Percentiles rank a stretch among this genome's conserved stretches.
These are phyloP conservation scores for Colletotrichum zoysiae DNA, from an alignment of 2,329 filamentous ascomycete genomes.

Conservation along the genomic window DNA sequence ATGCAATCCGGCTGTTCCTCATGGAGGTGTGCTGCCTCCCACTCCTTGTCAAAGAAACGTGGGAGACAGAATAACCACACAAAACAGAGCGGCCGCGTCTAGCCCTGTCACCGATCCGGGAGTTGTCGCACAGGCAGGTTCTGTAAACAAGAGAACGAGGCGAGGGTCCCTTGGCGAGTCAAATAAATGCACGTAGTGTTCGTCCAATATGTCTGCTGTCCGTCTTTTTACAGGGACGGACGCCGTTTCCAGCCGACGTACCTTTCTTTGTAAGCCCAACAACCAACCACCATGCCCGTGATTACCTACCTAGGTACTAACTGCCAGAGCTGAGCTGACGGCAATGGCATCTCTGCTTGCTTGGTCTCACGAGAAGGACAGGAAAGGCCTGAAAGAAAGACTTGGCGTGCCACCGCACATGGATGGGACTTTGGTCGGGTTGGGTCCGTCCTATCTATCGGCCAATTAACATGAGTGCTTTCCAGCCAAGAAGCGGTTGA, in stretches of 20 bases:
- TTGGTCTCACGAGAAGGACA: slow-evolving; percentile 1
- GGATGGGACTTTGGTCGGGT: slow-evolving; percentile 20
- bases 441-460: not conserved
- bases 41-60: slow-evolving; percentile 14
- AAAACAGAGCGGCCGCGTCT: slow-evolving; percentile 22
- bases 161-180: slow-evolving; percentile 11
- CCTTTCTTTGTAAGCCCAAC: too few relatives aligned
- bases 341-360: not conserved
- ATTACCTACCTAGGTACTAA: too few relatives aligned
- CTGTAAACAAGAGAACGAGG: not conserved
- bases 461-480: slow-evolving; percentile 16
- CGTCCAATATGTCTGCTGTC: slow-evolving; percentile 18
- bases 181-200: slow-evolving; percentile 18
- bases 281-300: not conserved
- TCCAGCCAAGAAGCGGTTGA: not conserved
- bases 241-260: slow-evolving; percentile 6
- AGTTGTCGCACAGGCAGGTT: slow-evolving; percentile 19
- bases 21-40: slow-evolving; percentile 15
- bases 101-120: slow-evolving; percentile 35
- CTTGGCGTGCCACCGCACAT: slow-evolving; percentile 32
- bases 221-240: not conserved
- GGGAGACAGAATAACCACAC: slow-evolving; percentile 21
- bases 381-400: too few relatives aligned
- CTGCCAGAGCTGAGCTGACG: not conserved
- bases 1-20: not conserved